Evolutionary conservation across 805 yeast genomes (phyloP), one percentile per base, ranked within the genome.

Genomic region (Yarrowia porcina): DNA sequence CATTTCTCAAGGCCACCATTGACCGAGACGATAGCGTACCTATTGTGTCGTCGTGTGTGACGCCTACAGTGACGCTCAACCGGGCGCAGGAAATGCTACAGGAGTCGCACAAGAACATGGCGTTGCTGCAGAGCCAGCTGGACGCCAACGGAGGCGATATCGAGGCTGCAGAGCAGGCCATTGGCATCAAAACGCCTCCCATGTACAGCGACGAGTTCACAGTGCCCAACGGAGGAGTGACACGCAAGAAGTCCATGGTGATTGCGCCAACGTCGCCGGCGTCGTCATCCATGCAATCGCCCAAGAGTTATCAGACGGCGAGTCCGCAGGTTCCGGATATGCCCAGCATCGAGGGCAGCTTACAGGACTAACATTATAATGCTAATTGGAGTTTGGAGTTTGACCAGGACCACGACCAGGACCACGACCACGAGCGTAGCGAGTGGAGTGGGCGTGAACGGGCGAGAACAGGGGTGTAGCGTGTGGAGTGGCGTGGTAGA

Each of bases 11-110:
- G 65, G 96, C 98, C 0, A 94, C 98, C 0, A 96, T 94, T 69
- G 99, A 94, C 72, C 80, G 96, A 63, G 99, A 94, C 75, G 97
- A 94, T 64, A 75, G 89, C 1, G 90, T 89, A 13, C 97, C 99
- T 0, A 94, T 90, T 1, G 87, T 92, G 10, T 88, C 96, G 65
- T 88, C 97, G 15, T 93, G 96, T 73, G 87, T 88, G 12, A 90
- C 97, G 0, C 98, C 99, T n/a, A 93, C 98, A 0, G 91, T 94
- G 9, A 86, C 96, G 11, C 77, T 94, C 66, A 83, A 85, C 52
- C 86, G 84, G 69, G 99, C 99, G 0, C 96, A 90, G 74, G 96
- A 86, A 69, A 74, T 94, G 73, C 78, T 90, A 69, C 86, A 89
- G 2, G 88, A 86, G 67, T 94, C 96, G 0, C 80, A 96, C 49